phyloP scores from a whole-genome alignment of 441 rosid species.

The Pelargonium citronellum region DNA sequence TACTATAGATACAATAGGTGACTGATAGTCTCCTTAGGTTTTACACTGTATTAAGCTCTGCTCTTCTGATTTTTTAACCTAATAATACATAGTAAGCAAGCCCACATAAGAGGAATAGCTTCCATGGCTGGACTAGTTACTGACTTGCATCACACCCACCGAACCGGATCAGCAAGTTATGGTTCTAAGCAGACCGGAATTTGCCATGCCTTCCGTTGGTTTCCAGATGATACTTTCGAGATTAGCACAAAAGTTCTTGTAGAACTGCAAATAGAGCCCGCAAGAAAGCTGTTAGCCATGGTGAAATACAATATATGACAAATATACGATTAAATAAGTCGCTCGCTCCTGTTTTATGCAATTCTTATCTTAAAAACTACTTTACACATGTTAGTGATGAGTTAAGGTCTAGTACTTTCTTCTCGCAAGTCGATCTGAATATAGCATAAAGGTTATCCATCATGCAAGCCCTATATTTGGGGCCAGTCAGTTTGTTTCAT shows the following conservation, averaged over 20 bases:
- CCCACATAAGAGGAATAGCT: not conserved
- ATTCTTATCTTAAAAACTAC: too few relatives aligned
- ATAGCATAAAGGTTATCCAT: not conserved
- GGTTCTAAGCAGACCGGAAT: conserved; percentile 39
- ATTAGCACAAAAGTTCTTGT: conserved; percentile 65
- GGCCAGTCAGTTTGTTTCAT: not conserved
- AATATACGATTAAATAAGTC: not conserved
- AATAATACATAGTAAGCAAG: not conserved
- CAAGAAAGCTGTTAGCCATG: not conserved
- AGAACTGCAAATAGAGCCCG: conserved; percentile 47
- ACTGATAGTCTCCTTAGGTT: not conserved
- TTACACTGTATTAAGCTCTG: not conserved
- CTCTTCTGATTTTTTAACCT: not conserved
- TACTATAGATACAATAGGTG: not conserved
- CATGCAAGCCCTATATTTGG: too few relatives aligned
- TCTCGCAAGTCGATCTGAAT: not conserved
- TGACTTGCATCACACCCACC: conserved; percentile 27
- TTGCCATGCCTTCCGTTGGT: conserved; percentile 42
- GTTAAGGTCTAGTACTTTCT: too few relatives aligned
- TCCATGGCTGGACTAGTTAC: not conserved
- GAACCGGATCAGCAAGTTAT: conserved; percentile 44
- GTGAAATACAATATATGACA: not conserved
- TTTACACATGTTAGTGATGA: not conserved
- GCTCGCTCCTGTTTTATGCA: too few relatives aligned
- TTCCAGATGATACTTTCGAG: conserved; percentile 80